Percentiles rank a stretch among this genome's conserved stretches.
These are phyloP conservation scores for Fusarium newnesense DNA, from an alignment of 2,329 filamentous ascomycete genomes.

Conservation along the genomic window DNA sequence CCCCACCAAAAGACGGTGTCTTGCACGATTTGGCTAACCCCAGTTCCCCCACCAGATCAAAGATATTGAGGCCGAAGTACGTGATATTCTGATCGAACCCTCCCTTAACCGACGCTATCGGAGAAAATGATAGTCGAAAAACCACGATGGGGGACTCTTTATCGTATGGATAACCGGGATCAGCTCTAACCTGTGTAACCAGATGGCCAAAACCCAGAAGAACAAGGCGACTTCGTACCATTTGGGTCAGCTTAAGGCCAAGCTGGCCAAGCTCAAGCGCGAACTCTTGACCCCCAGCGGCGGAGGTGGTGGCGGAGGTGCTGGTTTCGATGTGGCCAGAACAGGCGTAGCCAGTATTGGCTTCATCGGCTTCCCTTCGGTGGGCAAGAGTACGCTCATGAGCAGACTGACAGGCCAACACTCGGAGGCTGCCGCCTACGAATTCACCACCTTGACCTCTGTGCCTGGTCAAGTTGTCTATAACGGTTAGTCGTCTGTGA, in stretches of 20 bases:
- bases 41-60: constrained; percentile 75
- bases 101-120: constrained; percentile 19
- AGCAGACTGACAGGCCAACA: constrained; percentile 93
- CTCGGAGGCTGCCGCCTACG: constrained; percentile 96
- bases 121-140: constrained; percentile 8
- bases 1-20: neutral
- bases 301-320: constrained; percentile 79
- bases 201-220: constrained; percentile 98
- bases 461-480: constrained; percentile 96
- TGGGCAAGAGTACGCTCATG: constrained; percentile 99
- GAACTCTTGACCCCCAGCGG: constrained; percentile 89
- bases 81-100: constrained; percentile 45
- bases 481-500: constrained; percentile 69
- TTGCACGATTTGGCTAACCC: constrained; percentile 47
- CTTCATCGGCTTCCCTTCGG: constrained; percentile 98
- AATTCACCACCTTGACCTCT: constrained; percentile 98
- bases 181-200: constrained; percentile 36
- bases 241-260: constrained; percentile 96
- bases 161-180: neutral
- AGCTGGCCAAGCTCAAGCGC: constrained; percentile 96
- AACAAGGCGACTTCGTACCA: constrained; percentile 96
- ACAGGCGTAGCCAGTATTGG: constrained; percentile 97
- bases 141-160: neutral
- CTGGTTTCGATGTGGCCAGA: constrained; percentile 96
- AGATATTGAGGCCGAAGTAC: constrained; percentile 93